These are phyloP conservation scores for Dioszegia crocea DNA, from an alignment of 768 basidiomycete species.

Conservation along the genomic window DNA sequence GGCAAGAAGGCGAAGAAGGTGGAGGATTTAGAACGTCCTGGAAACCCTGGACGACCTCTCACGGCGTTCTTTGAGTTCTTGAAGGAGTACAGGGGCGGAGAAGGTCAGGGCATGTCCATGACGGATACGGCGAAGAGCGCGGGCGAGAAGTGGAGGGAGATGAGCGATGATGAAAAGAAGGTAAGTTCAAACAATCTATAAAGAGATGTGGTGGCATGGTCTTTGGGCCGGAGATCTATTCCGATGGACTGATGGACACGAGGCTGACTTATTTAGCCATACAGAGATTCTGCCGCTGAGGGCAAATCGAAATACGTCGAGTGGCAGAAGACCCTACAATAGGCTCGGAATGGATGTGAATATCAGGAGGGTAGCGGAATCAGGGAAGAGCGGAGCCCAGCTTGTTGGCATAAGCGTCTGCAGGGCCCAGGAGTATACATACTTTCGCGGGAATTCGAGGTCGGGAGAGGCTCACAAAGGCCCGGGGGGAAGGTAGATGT, in stretches of 20 bases:
- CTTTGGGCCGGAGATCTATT: no score
- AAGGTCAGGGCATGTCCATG: neutral
- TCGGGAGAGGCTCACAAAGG: no score
- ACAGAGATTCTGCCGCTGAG: conserved; percentile 20
- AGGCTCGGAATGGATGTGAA: neutral
- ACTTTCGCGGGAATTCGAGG: no score
- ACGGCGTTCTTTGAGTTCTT: conserved; percentile 30
- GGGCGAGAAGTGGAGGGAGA: conserved; percentile 27
- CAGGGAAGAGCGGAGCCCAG: no score
- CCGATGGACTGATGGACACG: neutral
- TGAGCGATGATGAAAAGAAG: conserved; percentile 30
- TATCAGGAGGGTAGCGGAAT: neutral
- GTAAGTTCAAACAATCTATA: no score
- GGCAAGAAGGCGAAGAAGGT: conserved; percentile 21
- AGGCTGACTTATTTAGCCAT: conserved; percentile 4
- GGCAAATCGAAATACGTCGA: conserved; percentile 25
- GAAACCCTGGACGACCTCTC: conserved; percentile 29
- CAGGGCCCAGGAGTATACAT: no score
- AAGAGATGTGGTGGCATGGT: no score
- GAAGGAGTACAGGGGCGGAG: conserved; percentile 21
- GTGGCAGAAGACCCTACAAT: conserved; percentile 13
- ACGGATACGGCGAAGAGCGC: conserved; percentile 19
- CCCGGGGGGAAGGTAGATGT: no score
- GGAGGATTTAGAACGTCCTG: conserved; percentile 9
- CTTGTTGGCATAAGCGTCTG: no score